Evolutionary conservation across 768 basidiomycete species (phyloP).

Genomic region (Trametes cingulata): DNA sequence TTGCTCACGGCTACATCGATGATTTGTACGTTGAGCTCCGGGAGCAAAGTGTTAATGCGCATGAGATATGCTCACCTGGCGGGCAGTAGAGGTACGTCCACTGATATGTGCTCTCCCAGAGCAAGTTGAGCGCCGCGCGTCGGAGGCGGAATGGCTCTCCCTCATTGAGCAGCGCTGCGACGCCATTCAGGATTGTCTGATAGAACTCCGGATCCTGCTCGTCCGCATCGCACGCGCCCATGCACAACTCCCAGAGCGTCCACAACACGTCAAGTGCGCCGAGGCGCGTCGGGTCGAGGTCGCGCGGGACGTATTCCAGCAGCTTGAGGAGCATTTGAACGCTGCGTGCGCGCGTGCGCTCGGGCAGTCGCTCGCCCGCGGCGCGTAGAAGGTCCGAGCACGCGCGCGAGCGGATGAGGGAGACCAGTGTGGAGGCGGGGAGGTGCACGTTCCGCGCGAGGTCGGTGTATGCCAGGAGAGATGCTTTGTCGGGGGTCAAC

Average conservation of each 20-base stretch:
- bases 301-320: background rate
- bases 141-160: constrained; percentile 9
- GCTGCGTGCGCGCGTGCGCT: background rate
- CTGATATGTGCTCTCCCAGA: constrained; percentile 5
- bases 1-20: background rate
- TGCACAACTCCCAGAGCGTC: constrained; percentile 9
- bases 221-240: background rate
- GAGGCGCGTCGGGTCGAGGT: background rate
- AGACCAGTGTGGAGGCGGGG: background rate
- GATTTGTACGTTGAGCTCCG: too few species aligned
- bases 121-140: constrained; percentile 7
- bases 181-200: background rate
- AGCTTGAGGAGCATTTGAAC: constrained; percentile 4
- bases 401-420: background rate
- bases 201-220: background rate
- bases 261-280: constrained; percentile 4
- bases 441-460: background rate
- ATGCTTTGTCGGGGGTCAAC: background rate
- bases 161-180: constrained; percentile 2
- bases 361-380: background rate
- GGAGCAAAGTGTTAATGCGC: background rate
- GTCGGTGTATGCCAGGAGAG: background rate
- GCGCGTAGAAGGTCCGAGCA: background rate
- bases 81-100: constrained; percentile 6
- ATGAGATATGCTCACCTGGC: background rate